A percentile compares a stretch with the other conserved stretches of the same genome.
These are phyloP conservation scores for Aspergillus sp. DNA, from an alignment of 2,329 filamentous ascomycete genomes.

Conservation along the genomic window DNA sequence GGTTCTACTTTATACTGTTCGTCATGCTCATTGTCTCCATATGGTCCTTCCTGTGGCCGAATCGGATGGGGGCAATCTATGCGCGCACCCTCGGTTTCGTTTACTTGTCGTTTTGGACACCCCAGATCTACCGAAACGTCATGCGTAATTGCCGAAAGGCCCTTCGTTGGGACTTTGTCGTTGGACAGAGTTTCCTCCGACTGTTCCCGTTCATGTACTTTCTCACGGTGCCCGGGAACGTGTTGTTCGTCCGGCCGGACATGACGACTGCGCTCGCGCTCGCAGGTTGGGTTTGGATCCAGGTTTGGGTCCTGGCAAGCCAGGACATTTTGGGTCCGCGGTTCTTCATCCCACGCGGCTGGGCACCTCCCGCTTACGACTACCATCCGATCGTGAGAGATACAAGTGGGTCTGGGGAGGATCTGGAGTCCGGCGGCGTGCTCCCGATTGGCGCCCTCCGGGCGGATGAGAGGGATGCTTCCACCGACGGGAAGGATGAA, in stretches of 20 bases:
- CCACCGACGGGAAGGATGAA: constrained; percentile 38
- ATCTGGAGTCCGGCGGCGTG: constrained; percentile 69
- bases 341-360: constrained; percentile 73
- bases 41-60: constrained; percentile 58
- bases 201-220: constrained; percentile 83
- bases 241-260: constrained; percentile 74
- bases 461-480: constrained; percentile 41
- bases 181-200: constrained; percentile 77
- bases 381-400: constrained; percentile 83
- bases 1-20: constrained; percentile 62
- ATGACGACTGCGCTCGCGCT: constrained; percentile 63
- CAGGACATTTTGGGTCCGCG: constrained; percentile 86
- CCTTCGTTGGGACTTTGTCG: constrained; percentile 85
- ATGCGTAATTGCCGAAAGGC: constrained; percentile 89
- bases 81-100: constrained; percentile 64
- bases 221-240: constrained; percentile 73
- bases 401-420: constrained; percentile 59
- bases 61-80: constrained; percentile 53
- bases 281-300: constrained; percentile 80
- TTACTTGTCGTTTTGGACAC: constrained; percentile 89
- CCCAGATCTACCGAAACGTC: constrained; percentile 87
- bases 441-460: constrained; percentile 74
- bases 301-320: constrained; percentile 72
- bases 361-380: constrained; percentile 72
- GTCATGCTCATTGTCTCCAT: constrained; percentile 58